Conservation (phyloP, 805 yeast genomes). For the Wickerhamomyces chambardii region DNA sequence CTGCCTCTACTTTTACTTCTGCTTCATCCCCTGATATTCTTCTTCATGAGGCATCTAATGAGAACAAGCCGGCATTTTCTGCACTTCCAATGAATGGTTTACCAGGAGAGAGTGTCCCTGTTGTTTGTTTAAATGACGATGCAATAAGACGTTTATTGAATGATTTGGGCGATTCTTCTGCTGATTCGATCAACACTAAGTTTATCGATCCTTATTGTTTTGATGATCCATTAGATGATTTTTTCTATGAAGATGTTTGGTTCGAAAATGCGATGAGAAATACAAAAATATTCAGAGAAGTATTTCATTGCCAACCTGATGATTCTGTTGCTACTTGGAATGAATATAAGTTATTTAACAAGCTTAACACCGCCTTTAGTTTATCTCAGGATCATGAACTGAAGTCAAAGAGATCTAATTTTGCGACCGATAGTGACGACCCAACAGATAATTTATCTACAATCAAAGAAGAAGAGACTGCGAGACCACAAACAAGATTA, state of each 20-base stretch:
- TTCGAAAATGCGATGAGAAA: constrained; percentile 74
- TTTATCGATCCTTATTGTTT: constrained; percentile 85
- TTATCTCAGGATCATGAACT: constrained; percentile 21
- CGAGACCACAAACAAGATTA: too few species aligned
- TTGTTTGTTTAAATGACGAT: constrained; percentile 32
- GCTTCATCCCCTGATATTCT: too few species aligned
- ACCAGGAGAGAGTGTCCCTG: constrained; percentile 24
- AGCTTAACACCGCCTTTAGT: constrained; percentile 48
- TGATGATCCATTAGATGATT: constrained; percentile 78
- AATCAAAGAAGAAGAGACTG: not conserved
- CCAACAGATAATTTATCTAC: not conserved
- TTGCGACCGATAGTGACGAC: not conserved
- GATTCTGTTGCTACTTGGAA: constrained; percentile 85
- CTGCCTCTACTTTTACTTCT: too few species aligned
- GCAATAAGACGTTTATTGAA: constrained; percentile 32
- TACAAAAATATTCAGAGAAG: constrained; percentile 70
- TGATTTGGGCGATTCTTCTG: constrained; percentile 28
- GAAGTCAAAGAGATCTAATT: constrained; percentile 1
- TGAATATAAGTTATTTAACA: constrained; percentile 69
- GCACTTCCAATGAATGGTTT: constrained; percentile 2
- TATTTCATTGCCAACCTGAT: constrained; percentile 94
- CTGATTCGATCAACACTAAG: constrained; percentile 20
- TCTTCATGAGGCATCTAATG: too few species aligned
- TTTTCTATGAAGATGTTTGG: constrained; percentile 84
- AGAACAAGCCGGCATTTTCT: too few species aligned